phyloP scores from a whole-genome alignment of 1,284 basidiomycete species.

The Mrakiaceae sp. region DNA sequence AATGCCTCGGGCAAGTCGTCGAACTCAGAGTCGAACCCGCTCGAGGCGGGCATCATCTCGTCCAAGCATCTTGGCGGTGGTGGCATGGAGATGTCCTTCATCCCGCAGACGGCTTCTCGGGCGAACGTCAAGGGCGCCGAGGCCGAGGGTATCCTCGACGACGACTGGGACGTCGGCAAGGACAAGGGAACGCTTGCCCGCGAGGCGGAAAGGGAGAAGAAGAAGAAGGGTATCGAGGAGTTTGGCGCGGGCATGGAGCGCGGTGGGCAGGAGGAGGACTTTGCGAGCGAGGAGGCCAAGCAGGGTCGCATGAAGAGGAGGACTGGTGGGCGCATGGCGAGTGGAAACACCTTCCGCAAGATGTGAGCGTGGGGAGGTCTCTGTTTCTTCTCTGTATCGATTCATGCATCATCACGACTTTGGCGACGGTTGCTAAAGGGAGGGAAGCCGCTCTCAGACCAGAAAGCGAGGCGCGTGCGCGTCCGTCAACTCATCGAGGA shows the following conservation, averaged over 20 bases:
- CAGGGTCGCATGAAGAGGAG: conserved; percentile 16
- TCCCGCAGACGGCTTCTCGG: conserved; percentile 26
- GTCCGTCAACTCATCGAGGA: too few species aligned
- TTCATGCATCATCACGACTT: too few species aligned
- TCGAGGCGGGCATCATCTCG: conserved; percentile 27
- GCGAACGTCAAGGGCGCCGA: conserved; percentile 17
- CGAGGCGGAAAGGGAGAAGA: conserved; percentile 31
- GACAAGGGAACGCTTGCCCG: conserved; percentile 14
- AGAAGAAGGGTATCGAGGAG: conserved; percentile 54
- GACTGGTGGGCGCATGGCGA: conserved; percentile 16
- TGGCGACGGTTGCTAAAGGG: too few species aligned
- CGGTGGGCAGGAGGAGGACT: conserved; percentile 46
- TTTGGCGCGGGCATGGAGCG: conserved; percentile 80
- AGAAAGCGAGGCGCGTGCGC: too few species aligned
- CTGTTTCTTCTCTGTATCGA: not conserved
- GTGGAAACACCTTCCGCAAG: conserved; percentile 13
- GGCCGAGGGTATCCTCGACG: conserved; percentile 44
- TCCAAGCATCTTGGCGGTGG: conserved; percentile 33
- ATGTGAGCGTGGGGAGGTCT: not conserved
- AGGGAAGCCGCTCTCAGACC: too few species aligned
- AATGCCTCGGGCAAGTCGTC: not conserved
- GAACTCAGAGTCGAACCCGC: conserved; percentile 18
- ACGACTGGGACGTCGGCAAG: conserved; percentile 26
- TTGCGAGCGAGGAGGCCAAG: conserved; percentile 21
- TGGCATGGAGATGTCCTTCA: conserved; percentile 43